phyloP scores from a whole-genome alignment of 192 early-diverging fungal genomes.

The Lunasporangiospora selenospora region DNA sequence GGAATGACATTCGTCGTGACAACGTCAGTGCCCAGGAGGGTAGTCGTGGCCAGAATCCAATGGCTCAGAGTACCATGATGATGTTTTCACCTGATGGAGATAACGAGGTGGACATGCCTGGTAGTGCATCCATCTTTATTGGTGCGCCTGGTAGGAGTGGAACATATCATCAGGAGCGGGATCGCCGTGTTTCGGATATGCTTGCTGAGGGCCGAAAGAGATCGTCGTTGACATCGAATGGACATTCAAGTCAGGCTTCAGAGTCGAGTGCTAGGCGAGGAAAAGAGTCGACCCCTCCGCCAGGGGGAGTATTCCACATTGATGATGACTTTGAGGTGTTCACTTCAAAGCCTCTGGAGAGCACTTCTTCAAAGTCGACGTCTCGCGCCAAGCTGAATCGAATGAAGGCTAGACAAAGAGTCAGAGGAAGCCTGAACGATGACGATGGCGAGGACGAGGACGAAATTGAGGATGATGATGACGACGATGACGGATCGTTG shows the following conservation, averaged over 20 bases:
- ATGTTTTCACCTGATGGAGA: slow-evolving; percentile 66
- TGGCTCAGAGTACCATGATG: slow-evolving; percentile 45
- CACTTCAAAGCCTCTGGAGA: not conserved
- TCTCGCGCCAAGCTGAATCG: not conserved
- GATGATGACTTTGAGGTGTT: slow-evolving; percentile 40
- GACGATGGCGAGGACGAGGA: slow-evolving; percentile 6
- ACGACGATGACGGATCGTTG: slow-evolving; percentile 23
- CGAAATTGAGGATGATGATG: slow-evolving; percentile 12
- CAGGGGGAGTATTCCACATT: slow-evolving; percentile 33
- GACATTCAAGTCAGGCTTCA: not conserved
- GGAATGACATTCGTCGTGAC: too few species aligned
- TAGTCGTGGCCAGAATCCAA: too few species aligned
- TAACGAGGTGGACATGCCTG: slow-evolving; percentile 59
- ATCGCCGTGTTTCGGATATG: too few species aligned
- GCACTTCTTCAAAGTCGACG: not conserved
- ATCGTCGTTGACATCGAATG: too few species aligned
- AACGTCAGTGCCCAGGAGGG: too few species aligned
- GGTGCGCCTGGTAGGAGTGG: too few species aligned
- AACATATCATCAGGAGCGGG: not conserved
- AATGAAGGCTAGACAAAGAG: slow-evolving; percentile 6
- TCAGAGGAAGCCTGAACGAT: not conserved
- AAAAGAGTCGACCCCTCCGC: slow-evolving; percentile 25
- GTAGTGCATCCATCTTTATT: slow-evolving; percentile 33
- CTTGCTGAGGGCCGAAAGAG: not conserved
- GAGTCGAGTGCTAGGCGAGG: not conserved